Percentiles rank a stretch among this genome's conserved stretches.
Conservation (phyloP, 192 early-diverging fungal species). For the Coemansia sp. region DNA sequence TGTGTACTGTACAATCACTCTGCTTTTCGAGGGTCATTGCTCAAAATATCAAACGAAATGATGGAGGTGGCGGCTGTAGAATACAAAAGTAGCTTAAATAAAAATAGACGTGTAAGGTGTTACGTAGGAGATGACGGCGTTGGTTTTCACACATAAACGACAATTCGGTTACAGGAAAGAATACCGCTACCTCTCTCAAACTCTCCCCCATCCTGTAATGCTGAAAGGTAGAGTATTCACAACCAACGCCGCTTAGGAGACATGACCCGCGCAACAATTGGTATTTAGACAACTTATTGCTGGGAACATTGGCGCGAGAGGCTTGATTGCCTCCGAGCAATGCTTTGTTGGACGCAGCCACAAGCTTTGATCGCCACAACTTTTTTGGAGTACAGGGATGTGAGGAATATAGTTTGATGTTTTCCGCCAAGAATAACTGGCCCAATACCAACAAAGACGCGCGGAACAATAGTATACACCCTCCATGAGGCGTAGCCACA, state of each 20-base stretch:
- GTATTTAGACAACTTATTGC: neutral
- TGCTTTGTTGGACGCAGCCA: neutral
- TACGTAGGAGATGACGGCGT: neutral
- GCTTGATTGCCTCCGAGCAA: neutral
- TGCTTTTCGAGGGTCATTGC: neutral
- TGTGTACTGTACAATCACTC: neutral
- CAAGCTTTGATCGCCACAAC: neutral
- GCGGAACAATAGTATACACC: neutral
- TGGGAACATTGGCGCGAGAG: neutral
- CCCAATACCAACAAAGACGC: too few species aligned
- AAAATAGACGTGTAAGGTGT: neutral
- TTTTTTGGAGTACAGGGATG: neutral
- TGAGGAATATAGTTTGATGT: neutral
- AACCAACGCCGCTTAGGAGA: neutral
- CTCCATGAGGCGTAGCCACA: neutral
- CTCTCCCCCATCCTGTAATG: neutral
- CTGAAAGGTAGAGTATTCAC: neutral
- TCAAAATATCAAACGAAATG: neutral
- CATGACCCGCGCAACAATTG: neutral
- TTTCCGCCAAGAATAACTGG: too few species aligned
- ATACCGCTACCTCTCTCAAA: neutral
- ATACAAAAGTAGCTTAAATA: neutral
- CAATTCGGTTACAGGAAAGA: neutral
- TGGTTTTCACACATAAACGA: neutral
- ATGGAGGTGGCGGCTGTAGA: neutral